phyloP scores from a whole-genome alignment of 768 basidiomycete genomes.

The Nidularia pulvinata region DNA sequence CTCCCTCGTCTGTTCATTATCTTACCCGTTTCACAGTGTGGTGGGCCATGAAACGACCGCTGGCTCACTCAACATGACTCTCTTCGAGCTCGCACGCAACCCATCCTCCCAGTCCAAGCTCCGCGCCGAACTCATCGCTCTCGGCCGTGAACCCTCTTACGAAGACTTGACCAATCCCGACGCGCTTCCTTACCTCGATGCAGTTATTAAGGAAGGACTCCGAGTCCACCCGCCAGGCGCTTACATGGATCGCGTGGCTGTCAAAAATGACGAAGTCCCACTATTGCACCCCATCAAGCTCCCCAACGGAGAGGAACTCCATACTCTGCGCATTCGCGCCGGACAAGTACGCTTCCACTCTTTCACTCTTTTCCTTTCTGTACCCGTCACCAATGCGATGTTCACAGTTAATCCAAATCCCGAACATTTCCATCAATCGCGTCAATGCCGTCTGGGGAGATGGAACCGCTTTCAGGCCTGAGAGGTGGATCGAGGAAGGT shows the following conservation, averaged over 20 bases:
- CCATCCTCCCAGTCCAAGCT: conserved; percentile 30
- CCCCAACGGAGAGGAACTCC: not conserved
- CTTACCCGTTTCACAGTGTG: conserved; percentile 16
- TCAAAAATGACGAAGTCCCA: conserved; percentile 38
- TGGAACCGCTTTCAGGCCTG: not conserved
- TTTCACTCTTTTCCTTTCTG: not conserved
- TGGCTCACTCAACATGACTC: conserved; percentile 28
- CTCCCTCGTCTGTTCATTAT: not conserved
- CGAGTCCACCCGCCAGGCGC: conserved; percentile 37
- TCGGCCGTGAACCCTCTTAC: conserved; percentile 26
- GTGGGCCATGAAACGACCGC: conserved; percentile 32
- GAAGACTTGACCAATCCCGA: conserved; percentile 32
- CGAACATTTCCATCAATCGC: not conserved
- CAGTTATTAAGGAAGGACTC: conserved; percentile 40
- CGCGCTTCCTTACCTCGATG: conserved; percentile 35
- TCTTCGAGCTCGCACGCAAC: conserved; percentile 35
- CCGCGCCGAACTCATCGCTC: conserved; percentile 30
- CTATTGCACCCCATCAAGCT: not conserved
- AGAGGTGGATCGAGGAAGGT: not conserved
- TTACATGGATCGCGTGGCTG: conserved; percentile 37
- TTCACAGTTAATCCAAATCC: not conserved
- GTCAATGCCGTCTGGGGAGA: not conserved
- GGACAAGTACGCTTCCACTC: not conserved
- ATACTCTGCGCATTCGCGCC: not conserved
- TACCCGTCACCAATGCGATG: too few species aligned